Evolutionary conservation across 2,329 filamentous ascomycete genomes (phyloP).

Genomic region (Rutstroemia sydowiana): DNA sequence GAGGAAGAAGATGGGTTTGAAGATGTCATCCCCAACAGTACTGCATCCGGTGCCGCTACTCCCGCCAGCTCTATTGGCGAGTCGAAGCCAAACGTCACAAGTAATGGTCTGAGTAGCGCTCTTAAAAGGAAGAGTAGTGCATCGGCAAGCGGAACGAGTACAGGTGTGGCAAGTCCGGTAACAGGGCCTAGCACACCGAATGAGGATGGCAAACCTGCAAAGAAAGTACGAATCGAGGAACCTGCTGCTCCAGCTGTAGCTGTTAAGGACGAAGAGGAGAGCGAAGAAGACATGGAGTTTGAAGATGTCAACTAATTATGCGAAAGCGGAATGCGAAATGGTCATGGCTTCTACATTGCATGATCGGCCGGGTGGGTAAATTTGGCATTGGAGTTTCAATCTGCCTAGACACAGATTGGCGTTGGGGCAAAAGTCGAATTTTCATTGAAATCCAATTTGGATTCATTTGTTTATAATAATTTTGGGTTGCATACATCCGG

Average conservation of each 20-base stretch:
- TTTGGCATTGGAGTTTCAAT: background rate
- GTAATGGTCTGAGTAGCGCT: slow-evolving; percentile 20
- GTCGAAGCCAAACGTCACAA: slow-evolving; percentile 14
- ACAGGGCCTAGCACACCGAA: slow-evolving; percentile 29
- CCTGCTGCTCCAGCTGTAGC: slow-evolving; percentile 23
- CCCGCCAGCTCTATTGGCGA: slow-evolving; percentile 24
- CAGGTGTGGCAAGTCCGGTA: slow-evolving; percentile 28
- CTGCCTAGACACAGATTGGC: slow-evolving; percentile 1
- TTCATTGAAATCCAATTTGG: too few relatives aligned
- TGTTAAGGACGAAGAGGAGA: slow-evolving; percentile 37
- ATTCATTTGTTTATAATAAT: too few relatives aligned
- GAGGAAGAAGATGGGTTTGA: slow-evolving; percentile 40
- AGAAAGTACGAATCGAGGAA: slow-evolving; percentile 55
- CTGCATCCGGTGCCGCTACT: slow-evolving; percentile 23
- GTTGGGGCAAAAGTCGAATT: slow-evolving; percentile 1
- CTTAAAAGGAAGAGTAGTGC: slow-evolving; percentile 26
- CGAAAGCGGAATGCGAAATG: background rate
- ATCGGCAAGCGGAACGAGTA: slow-evolving; percentile 28
- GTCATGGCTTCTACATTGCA: background rate
- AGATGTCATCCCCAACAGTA: slow-evolving; percentile 33
- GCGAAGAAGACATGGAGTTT: slow-evolving; percentile 50
- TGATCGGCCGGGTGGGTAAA: background rate
- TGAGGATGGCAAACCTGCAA: slow-evolving; percentile 43
- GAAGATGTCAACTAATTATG: slow-evolving; percentile 41
- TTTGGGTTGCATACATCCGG: too few relatives aligned